Conservation (phyloP, 2,329 filamentous ascomycete species). For the Alternaria alternata region DNA sequence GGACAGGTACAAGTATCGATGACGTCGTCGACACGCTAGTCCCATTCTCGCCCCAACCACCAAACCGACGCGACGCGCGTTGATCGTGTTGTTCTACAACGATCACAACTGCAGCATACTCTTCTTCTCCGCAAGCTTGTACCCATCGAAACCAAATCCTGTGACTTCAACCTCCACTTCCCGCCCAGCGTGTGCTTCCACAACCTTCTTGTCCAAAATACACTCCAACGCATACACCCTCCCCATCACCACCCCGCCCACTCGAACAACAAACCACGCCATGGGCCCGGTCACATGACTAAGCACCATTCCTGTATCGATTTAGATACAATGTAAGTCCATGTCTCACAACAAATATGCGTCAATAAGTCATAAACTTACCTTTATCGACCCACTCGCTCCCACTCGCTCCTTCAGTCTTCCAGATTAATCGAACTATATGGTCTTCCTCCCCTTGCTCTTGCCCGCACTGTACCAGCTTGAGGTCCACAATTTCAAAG, state of each 20-base stretch:
- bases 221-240: constrained; percentile 44
- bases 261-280: constrained; percentile 39
- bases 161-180: not conserved
- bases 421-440: too few species aligned
- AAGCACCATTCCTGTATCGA: constrained; percentile 27
- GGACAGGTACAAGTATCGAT: constrained; percentile 3
- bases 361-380: too few species aligned
- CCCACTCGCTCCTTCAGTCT: too few species aligned
- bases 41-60: not conserved
- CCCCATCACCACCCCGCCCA: constrained; percentile 32
- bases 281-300: constrained; percentile 48
- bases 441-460: not conserved
- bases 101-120: not conserved
- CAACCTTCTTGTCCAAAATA: constrained; percentile 22
- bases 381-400: too few species aligned
- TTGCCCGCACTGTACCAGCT: constrained; percentile 21
- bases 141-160: constrained; percentile 10
- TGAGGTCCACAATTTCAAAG: constrained; percentile 22
- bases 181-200: constrained; percentile 3
- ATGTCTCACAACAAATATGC: too few species aligned
- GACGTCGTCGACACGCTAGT: constrained; percentile 15
- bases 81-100: not conserved
- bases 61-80: not conserved
- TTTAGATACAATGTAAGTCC: too few species aligned
- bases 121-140: not conserved